These are phyloP conservation scores for Cruciata laevipes DNA, from an alignment of 257 asterid species.

Conservation along the genomic window DNA sequence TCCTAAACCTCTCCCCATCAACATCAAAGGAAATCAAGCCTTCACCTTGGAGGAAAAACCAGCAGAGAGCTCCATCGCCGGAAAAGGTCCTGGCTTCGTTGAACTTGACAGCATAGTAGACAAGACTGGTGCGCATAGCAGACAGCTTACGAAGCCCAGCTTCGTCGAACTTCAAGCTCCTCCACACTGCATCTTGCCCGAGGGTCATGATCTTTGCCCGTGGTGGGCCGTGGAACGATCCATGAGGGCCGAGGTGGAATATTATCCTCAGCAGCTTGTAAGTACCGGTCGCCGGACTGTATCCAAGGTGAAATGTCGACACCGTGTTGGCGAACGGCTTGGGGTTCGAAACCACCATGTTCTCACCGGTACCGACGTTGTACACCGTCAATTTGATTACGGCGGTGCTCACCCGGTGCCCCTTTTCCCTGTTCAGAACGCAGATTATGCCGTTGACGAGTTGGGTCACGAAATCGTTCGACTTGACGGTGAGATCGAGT, in stretches of 20 bases:
- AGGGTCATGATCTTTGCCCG: neutral
- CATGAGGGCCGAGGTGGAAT: neutral
- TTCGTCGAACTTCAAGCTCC: neutral
- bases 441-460: neutral
- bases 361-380: neutral
- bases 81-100: neutral
- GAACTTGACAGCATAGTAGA: neutral
- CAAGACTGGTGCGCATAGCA: neutral
- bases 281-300: neutral
- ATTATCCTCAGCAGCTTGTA: neutral
- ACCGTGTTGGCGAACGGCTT: neutral
- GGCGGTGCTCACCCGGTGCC: neutral
- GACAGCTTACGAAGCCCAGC: neutral
- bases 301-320: neutral
- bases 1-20: neutral
- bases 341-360: neutral
- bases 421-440: neutral
- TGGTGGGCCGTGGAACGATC: neutral
- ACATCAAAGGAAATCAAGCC: neutral
- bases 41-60: neutral
- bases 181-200: neutral
- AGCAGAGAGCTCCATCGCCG: neutral
- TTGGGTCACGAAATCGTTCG: neutral
- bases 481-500: neutral
- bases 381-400: neutral